Evolutionary conservation across 257 asterid genomes (phyloP).

Genomic region (Scutellaria minor): DNA sequence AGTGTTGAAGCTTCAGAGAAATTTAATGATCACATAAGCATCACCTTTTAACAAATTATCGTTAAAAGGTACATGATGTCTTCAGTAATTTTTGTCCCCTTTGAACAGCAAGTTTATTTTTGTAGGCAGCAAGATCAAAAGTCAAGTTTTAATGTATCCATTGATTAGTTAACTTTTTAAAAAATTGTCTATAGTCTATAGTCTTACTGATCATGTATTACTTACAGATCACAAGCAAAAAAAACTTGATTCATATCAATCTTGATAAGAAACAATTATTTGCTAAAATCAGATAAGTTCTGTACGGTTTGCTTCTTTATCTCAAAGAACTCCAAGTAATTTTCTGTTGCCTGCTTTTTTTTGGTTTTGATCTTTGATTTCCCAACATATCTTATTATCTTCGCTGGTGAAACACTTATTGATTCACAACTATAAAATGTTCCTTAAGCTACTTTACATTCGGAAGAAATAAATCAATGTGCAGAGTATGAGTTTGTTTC

Average conservation of each 20-base stretch:
- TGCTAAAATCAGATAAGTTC: too few relatives aligned
- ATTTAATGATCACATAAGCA: background rate
- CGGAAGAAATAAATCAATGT: conserved; percentile 9
- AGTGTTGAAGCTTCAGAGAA: conserved; percentile 20
- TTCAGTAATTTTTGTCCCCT: too few relatives aligned
- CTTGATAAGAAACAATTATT: background rate
- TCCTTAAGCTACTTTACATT: background rate
- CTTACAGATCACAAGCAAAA: conserved; percentile 8
- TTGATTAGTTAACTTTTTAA: too few relatives aligned
- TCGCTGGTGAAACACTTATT: background rate
- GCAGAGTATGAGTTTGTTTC: conserved; percentile 3
- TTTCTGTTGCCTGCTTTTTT: too few relatives aligned
- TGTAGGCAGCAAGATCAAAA: background rate
- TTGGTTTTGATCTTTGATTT: background rate
- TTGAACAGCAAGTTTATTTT: too few relatives aligned
- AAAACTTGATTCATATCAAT: background rate
- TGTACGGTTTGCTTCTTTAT: too few relatives aligned
- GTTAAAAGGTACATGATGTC: too few relatives aligned
- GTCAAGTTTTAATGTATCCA: background rate
- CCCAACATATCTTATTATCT: background rate
- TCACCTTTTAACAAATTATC: background rate
- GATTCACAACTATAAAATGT: background rate
- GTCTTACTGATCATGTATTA: background rate
- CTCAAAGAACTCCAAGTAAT: too few relatives aligned
- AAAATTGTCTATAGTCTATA: too few relatives aligned